A percentile compares a stretch with the other conserved stretches of the same genome.
Conservation (phyloP, 1,284 basidiomycete species). For the Entoloma clypeatum region DNA sequence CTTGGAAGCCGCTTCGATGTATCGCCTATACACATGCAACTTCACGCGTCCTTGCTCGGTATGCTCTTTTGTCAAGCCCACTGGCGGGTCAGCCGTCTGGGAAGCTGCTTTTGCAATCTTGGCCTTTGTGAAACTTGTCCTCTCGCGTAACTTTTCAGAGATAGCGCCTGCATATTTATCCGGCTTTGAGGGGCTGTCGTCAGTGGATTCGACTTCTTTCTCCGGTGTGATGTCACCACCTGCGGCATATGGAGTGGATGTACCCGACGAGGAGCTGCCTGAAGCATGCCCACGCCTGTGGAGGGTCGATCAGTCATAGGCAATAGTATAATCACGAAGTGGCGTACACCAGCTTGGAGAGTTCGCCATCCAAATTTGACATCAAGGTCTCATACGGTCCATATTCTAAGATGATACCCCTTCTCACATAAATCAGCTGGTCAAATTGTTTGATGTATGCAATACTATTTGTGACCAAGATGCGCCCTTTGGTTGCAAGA, state of each 20-base stretch:
- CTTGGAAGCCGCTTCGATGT: slow-evolving; percentile 78
- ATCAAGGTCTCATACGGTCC: slow-evolving; percentile 69
- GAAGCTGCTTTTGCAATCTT: slow-evolving; percentile 37
- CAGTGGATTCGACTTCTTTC: slow-evolving; percentile 14
- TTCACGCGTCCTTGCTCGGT: slow-evolving; percentile 84
- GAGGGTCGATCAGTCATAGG: slow-evolving; percentile 3
- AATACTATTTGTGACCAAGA: slow-evolving; percentile 89
- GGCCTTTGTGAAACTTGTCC: slow-evolving; percentile 51
- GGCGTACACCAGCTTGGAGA: slow-evolving; percentile 79
- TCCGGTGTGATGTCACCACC: slow-evolving; percentile 42
- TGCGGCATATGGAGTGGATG: slow-evolving; percentile 49
- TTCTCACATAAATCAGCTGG: slow-evolving; percentile 75
- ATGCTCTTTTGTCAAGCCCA: slow-evolving; percentile 69
- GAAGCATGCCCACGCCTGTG: slow-evolving; percentile 44
- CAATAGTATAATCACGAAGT: not conserved
- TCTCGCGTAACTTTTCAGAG: slow-evolving; percentile 46
- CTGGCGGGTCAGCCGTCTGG: slow-evolving; percentile 34
- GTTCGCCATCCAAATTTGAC: slow-evolving; percentile 61
- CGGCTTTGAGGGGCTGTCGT: slow-evolving; percentile 13
- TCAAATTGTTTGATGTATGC: slow-evolving; percentile 82
- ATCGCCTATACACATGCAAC: slow-evolving; percentile 69
- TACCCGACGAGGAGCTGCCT: slow-evolving; percentile 42
- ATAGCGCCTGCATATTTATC: slow-evolving; percentile 25
- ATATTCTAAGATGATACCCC: slow-evolving; percentile 81
- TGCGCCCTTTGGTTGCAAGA: slow-evolving; percentile 80